Evolutionary conservation across 2,329 filamentous ascomycete genomes (phyloP), one percentile per base, ranked within the genome.

Genomic region (Alternaria sp.): DNA sequence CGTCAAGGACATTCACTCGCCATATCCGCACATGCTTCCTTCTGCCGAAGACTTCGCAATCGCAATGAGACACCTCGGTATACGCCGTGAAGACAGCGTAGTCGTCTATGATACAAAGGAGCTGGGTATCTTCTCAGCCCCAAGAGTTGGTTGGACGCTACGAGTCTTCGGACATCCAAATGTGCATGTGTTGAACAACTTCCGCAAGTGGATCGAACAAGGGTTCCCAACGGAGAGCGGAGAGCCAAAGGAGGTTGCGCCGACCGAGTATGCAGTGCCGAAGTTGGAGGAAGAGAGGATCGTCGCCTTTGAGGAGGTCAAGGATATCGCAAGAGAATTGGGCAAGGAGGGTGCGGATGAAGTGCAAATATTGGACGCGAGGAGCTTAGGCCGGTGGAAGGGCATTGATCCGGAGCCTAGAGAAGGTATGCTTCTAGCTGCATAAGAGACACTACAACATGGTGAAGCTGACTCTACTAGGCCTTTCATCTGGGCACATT

Each of bases 21-120:
- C 92, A 1, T 98, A 97, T 77, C 94, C 95, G 8, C 95, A 99
- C 79, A 99, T 99, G 95, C 87, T 99, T 3, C 95, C 95, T 3
- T 90, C 86, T 8, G 85, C 92, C 38, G 89, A 92, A 73, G 85
- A 88, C 53, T 98, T 99, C 75, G 92, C 92, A 45, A 87, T 90
- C 55, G 92, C 94, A 43, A 96, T 99, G 94, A 90, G 91, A 70
- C 87, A 91, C 67, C 82, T 99, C 50, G 95, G 95, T 8, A 95
- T 99, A 67, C 87, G 89, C 57, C 88, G 89, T 64, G 92, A 97
- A 68, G 95, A 99, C 68, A 91, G 89, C 36, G 87, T 99, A 4
- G 95, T 99, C 0, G 92, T 99, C 5, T 99, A 99, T 76, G 95
- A 99, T 77, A 90, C 89, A 28, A 90, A 92, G 64, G 94, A 98